Base-by-base conservation (phyloP, 179 eudicot species). In the Heliamphora pulchella region DNA sequence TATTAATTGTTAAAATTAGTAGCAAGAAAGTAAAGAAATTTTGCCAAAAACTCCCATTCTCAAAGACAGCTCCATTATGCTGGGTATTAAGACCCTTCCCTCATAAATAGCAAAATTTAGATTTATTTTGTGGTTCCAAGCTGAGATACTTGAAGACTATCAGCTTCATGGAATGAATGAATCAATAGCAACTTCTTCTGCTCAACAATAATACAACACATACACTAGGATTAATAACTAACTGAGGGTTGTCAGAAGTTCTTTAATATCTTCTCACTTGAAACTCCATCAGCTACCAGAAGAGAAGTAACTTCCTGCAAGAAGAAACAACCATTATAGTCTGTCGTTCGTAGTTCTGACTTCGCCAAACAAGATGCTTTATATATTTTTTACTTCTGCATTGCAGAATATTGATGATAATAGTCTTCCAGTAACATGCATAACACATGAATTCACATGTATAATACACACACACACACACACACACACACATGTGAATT, bases 241-340 rank as follows among this genome's bases (percentile, higher is more conserved):
- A 31, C 46, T 14, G 57, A 64, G 8, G n/a, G 14, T 57, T 66
- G 76, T 88, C 86, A 95, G 84, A 93, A 89, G 84, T 95, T 93
- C 86, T 88, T 93, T 75, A 95, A 85, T 87, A 95, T 91, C 82
- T 87, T 94, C 79, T 93, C 92, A 58, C 20, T 80, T 47, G 92
- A 85, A 71, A 94, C 93, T 69, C 98, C 98, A 73, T 89, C 88
- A 67, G 89, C 89, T 48, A 87, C 88, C 83, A 94, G 87, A 72
- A 93, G 85, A 63, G 94, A 90, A 61, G 93, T 86, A 69, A 95
- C 90, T 74, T 95, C 98, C 98, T 95, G 97, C 91, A 85, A 84
- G 48, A 80, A 80, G 46, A 82, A 83, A 9, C 31, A 13, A 78
- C 71, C 13, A 67, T 18, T 46, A 43, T 62, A 47, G 10, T 18